Percentiles rank a stretch among this genome's conserved stretches.
Evolutionary conservation across 441 rosid species (phyloP).

Genomic region (Oxalis stricta): DNA sequence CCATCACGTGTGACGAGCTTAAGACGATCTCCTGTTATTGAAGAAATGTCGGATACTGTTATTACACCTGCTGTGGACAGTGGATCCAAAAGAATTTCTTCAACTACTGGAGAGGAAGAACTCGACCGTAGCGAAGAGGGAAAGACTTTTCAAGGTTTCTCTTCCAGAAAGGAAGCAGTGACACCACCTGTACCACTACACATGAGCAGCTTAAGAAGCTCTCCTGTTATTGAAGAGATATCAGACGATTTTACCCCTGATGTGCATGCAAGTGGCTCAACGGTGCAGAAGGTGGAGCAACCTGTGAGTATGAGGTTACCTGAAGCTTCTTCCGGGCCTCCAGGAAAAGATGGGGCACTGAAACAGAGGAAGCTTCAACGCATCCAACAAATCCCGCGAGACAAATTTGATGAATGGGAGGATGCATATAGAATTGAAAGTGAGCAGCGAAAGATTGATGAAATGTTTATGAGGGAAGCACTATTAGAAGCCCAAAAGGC

Average conservation of each 20-base stretch:
- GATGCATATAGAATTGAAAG: conserved; percentile 64
- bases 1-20: conserved; percentile 25
- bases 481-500: conserved; percentile 87
- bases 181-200: conserved; percentile 24
- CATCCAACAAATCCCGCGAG: conserved; percentile 51
- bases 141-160: conserved; percentile 19
- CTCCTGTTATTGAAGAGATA: conserved; percentile 27
- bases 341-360: conserved; percentile 24
- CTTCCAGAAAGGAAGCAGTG: conserved; percentile 23
- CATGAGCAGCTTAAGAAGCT: conserved; percentile 22
- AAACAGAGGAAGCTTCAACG: conserved; percentile 63
- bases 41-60: conserved; percentile 30
- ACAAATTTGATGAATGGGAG: conserved; percentile 96
- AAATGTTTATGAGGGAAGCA: conserved; percentile 93
- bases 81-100: conserved; percentile 27
- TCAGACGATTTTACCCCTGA: conserved; percentile 21
- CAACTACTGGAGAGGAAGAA: conserved; percentile 27
- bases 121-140: conserved; percentile 20
- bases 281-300: conserved; percentile 24
- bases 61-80: conserved; percentile 26
- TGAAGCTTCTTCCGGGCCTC: conserved; percentile 26
- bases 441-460: conserved; percentile 64
- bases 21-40: conserved; percentile 21
- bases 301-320: conserved; percentile 21
- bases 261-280: conserved; percentile 24